Base-by-base conservation (phyloP, 1,284 basidiomycete genomes). In the Leccinum glutinopallens region DNA sequence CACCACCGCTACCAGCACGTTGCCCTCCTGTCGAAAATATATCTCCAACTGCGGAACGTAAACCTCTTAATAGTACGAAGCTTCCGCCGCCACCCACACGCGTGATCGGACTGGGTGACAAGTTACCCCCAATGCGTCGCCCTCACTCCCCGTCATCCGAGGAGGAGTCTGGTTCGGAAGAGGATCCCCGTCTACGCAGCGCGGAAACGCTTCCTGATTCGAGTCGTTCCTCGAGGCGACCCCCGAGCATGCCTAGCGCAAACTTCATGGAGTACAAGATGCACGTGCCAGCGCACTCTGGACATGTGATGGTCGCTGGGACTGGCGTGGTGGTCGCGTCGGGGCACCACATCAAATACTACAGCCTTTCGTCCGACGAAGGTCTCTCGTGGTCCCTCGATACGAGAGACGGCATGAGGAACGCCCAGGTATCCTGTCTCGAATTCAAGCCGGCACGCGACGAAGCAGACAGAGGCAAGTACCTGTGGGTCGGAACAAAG, bases 401-500 rank as follows among this genome's bases (percentile, higher is more conserved):
- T 61, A 82, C 86, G 61, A 87, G 84, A 66, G 85, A 87, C 4
- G 85, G 85, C 0, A 73, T 83, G 39, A 91, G 90, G 71, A 90
- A 94, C 53, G 78, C 86, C 8, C 88, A 88, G 67, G 81, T 95
- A 55, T 90, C 89, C 0, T 85, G 88, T 19, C 82, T 96, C 77
- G 91, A 91, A 72, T 93, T 94, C 75, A 81, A 90, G 5, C 83
- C 88, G 0, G 81, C 83, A 19, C 70, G 65, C 10, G 68, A 73
- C 25, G 72, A 74, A 15, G 70, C 63, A 1, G 77, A 85, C 65
- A 75, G 79, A 29, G 80, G 84, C 59, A 75, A 71, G 25, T 84
- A 86, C 65, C 71, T 95, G 6, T 97, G 94, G 95, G 79, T 91
- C 17, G 96, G 95, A 1, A 94, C 92, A 49, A 94, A 92, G 77